Conservation (phyloP, 208 protist species). For the Naegleria gruberi region DNA sequence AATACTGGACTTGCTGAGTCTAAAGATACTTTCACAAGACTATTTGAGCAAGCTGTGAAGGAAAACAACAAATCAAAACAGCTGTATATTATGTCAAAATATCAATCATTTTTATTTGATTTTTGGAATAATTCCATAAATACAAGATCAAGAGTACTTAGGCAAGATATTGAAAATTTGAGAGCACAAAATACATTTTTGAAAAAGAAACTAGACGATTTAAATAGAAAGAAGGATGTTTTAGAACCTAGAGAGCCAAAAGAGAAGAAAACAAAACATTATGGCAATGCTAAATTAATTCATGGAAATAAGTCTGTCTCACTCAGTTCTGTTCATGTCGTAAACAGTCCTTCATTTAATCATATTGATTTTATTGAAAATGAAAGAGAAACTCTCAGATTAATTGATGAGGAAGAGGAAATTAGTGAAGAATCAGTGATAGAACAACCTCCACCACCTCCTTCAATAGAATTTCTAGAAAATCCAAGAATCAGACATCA, state of each 20-base stretch:
- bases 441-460: neutral
- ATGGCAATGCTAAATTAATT: neutral
- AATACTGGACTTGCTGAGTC: neutral
- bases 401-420: neutral
- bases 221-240: neutral
- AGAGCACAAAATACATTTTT: neutral
- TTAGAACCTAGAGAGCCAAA: neutral
- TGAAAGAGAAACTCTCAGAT: neutral
- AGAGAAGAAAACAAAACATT: neutral
- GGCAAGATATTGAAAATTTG: neutral
- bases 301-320: neutral
- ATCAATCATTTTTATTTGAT: neutral
- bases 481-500: too few species aligned
- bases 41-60: neutral
- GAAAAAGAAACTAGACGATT: neutral
- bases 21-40: neutral
- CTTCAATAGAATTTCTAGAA: neutral
- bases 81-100: neutral
- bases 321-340: neutral
- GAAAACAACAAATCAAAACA: neutral
- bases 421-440: neutral
- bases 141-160: neutral
- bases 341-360: neutral
- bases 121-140: constrained; percentile 15
- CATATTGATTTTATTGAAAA: neutral